Conservation (phyloP, 495 filamentous ascomycete genomes). For the Xylaria sp. region DNA sequence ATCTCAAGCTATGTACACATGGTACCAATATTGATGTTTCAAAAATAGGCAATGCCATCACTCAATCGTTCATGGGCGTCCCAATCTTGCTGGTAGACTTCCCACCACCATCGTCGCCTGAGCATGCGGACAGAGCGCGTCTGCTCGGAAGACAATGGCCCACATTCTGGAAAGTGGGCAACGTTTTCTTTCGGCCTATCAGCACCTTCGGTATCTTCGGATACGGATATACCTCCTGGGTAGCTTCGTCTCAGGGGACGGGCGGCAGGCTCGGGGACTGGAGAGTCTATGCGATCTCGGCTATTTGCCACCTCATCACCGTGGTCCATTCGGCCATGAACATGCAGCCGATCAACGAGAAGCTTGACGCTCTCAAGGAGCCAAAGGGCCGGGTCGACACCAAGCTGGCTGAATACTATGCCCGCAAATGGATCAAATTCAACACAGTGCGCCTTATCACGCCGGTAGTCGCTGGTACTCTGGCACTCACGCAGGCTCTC, state of each 20-base stretch:
- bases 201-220: constrained; percentile 54
- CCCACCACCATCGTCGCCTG: constrained; percentile 47
- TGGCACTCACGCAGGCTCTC: constrained; percentile 47
- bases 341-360: constrained; percentile 59
- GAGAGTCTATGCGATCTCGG: constrained; percentile 47
- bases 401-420: constrained; percentile 46
- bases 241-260: constrained; percentile 29
- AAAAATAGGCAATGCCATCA: constrained; percentile 55
- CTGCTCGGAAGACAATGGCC: constrained; percentile 57
- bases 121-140: constrained; percentile 46
- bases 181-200: constrained; percentile 58
- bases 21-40: neutral
- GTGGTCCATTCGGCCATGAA: constrained; percentile 57
- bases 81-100: constrained; percentile 57
- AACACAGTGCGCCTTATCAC: constrained; percentile 48
- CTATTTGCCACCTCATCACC: constrained; percentile 50
- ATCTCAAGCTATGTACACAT: neutral
- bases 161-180: constrained; percentile 54
- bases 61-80: constrained; percentile 59
- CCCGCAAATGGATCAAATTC: constrained; percentile 46
- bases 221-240: constrained; percentile 50
- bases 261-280: constrained; percentile 43
- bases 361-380: constrained; percentile 48
- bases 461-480: constrained; percentile 48
- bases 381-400: constrained; percentile 39